phyloP scores from a whole-genome alignment of 2,329 filamentous ascomycete species.

The Aquanectria penicillioides region DNA sequence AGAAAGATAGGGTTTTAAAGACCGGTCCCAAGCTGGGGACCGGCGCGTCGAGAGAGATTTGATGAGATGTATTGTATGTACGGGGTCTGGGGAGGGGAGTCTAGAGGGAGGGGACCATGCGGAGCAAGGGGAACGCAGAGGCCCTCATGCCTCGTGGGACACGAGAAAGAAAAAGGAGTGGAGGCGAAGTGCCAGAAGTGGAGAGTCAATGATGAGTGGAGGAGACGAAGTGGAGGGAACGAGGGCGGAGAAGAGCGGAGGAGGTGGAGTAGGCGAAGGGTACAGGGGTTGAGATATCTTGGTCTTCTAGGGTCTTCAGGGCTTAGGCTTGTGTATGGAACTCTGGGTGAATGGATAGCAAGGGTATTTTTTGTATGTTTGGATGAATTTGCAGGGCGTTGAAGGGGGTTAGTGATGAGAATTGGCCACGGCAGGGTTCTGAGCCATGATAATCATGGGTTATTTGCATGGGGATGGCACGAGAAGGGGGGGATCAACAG shows the following conservation, averaged over 20 bases:
- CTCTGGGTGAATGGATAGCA: conserved; percentile 25
- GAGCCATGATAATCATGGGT: conserved; percentile 12
- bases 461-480: conserved; percentile 14
- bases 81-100: conserved; percentile 21
- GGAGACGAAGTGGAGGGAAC: conserved; percentile 27
- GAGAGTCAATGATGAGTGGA: conserved; percentile 24
- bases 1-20: conserved; percentile 39
- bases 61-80: conserved; percentile 25
- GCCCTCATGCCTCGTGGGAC: conserved; percentile 9
- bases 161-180: conserved; percentile 22
- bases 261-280: conserved; percentile 23
- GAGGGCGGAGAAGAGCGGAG: conserved; percentile 32
- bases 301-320: conserved; percentile 24
- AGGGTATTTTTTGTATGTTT: conserved; percentile 27
- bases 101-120: conserved; percentile 22
- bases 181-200: conserved; percentile 18
- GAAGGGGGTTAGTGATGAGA: conserved; percentile 8
- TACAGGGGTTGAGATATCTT: conserved; percentile 26
- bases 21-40: conserved; percentile 19
- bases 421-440: conserved; percentile 9
- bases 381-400: conserved; percentile 2
- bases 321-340: neutral
- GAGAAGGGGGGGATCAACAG: conserved; percentile 8
- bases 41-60: conserved; percentile 19
- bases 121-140: conserved; percentile 23